These are phyloP conservation scores for Rosellinia necatrix DNA, from an alignment of 2,329 filamentous ascomycete species.

Conservation along the genomic window DNA sequence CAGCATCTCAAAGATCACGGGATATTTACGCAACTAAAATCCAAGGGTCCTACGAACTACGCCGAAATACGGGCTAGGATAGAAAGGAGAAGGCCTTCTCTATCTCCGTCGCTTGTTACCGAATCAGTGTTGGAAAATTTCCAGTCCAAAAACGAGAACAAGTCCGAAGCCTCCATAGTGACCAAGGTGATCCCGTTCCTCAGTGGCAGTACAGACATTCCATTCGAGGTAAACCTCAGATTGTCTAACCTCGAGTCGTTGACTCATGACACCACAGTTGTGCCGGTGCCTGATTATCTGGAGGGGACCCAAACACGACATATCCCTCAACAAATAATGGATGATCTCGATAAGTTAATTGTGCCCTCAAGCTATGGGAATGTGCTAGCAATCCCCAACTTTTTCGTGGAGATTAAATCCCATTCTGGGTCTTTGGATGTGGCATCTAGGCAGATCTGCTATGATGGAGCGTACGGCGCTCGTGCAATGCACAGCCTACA, in stretches of 20 bases:
- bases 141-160: conserved; percentile 16
- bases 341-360: conserved; percentile 6
- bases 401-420: conserved; percentile 6
- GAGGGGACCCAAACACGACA: not conserved
- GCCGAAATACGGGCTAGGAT: not conserved
- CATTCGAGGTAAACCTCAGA: conserved; percentile 15
- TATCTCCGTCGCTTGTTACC: conserved; percentile 28
- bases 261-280: conserved; percentile 3
- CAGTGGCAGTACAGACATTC: conserved; percentile 10
- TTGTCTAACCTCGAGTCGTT: conserved; percentile 21
- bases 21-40: conserved; percentile 29
- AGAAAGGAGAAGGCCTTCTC: conserved; percentile 14
- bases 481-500: not conserved
- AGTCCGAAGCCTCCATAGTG: conserved; percentile 15
- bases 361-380: no score
- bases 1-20: conserved; percentile 32
- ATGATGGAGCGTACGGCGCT: conserved; percentile 1
- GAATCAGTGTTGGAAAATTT: conserved; percentile 32
- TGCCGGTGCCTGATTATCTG: not conserved
- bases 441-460: not conserved
- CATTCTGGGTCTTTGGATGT: not conserved
- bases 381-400: conserved; percentile 24
- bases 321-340: not conserved
- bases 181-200: conserved; percentile 11
- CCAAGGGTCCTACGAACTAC: not conserved